Percentiles rank a stretch among this genome's conserved stretches.
Evolutionary conservation across 1,139 yeast genomes (phyloP).

Genomic region (Nakaseomyces bracarensis): DNA sequence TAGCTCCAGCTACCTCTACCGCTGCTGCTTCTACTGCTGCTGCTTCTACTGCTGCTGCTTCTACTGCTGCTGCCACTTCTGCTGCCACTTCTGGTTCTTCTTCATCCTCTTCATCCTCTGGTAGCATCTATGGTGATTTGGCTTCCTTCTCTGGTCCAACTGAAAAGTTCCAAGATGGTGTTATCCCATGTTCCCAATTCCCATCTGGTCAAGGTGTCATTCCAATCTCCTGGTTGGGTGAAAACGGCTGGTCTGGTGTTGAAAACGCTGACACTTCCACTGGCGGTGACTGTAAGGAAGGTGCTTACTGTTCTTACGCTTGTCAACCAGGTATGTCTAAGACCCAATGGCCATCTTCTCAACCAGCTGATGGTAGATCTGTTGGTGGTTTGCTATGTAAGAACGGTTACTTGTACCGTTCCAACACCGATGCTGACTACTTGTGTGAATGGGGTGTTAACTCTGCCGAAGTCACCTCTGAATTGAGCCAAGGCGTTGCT

Average conservation of each 20-base stretch:
- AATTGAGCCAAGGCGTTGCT: slow-evolving; percentile 51
- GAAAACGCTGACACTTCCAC: slow-evolving; percentile 52
- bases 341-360: slow-evolving; percentile 72
- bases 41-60: slow-evolving; percentile 27
- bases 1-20: slow-evolving; percentile 15
- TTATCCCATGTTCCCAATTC: slow-evolving; percentile 48
- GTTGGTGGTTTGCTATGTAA: slow-evolving; percentile 70
- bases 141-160: slow-evolving; percentile 43
- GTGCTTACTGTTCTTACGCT: slow-evolving; percentile 72
- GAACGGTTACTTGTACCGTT: slow-evolving; percentile 57
- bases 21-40: slow-evolving; percentile 32
- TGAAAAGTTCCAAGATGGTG: slow-evolving; percentile 53
- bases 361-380: slow-evolving; percentile 65
- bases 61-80: slow-evolving; percentile 18
- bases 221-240: slow-evolving; percentile 47
- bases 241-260: slow-evolving; percentile 68
- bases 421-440: slow-evolving; percentile 46
- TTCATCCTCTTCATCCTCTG: slow-evolving; percentile 25
- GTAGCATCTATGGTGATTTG: slow-evolving; percentile 48
- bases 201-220: slow-evolving; percentile 68
- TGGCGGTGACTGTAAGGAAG: slow-evolving; percentile 59
- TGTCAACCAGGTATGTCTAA: slow-evolving; percentile 86
- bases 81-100: slow-evolving; percentile 30
- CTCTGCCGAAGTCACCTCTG: slow-evolving; percentile 49
- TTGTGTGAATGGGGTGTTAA: slow-evolving; percentile 71